These are phyloP conservation scores for Glomus cerebriforme DNA, from an alignment of 192 early-diverging fungal genomes.

Conservation along the genomic window DNA sequence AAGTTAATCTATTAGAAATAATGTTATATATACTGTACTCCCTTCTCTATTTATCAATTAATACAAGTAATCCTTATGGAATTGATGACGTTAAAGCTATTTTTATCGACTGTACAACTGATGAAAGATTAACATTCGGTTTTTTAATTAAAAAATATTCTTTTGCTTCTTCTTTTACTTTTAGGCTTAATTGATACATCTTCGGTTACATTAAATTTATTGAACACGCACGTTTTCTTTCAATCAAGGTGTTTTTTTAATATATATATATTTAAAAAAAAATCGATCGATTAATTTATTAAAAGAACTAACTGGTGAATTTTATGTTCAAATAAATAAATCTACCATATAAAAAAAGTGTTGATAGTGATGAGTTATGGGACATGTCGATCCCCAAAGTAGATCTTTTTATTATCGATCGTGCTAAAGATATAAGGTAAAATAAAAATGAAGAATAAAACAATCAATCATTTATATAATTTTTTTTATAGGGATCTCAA, in stretches of 20 bases:
- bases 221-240: conserved; percentile 16
- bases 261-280: no score
- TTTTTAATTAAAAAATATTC: no score
- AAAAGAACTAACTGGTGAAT: conserved; percentile 70
- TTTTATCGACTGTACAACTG: no score
- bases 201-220: conserved; percentile 53
- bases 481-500: conserved; percentile 50
- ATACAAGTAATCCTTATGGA: no score
- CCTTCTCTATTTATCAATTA: no score
- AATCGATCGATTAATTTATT: no score
- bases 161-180: no score
- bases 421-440: conserved; percentile 90
- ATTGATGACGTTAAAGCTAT: no score
- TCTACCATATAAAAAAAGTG: conserved; percentile 68
- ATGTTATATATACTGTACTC: no score
- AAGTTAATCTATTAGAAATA: no score
- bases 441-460: conserved; percentile 32
- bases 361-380: conserved; percentile 82
- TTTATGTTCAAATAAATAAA: no score
- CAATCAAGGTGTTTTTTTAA: conserved; percentile 38
- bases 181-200: conserved; percentile 57
- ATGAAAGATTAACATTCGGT: no score
- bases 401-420: conserved; percentile 70
- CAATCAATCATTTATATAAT: background rate
- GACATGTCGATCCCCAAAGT: conserved; percentile 60